Percentiles rank a stretch among this genome's conserved stretches.
Conservation (phyloP, 2,329 filamentous ascomycete genomes). For the Ophiocordyceps camponoti-leonardi region DNA sequence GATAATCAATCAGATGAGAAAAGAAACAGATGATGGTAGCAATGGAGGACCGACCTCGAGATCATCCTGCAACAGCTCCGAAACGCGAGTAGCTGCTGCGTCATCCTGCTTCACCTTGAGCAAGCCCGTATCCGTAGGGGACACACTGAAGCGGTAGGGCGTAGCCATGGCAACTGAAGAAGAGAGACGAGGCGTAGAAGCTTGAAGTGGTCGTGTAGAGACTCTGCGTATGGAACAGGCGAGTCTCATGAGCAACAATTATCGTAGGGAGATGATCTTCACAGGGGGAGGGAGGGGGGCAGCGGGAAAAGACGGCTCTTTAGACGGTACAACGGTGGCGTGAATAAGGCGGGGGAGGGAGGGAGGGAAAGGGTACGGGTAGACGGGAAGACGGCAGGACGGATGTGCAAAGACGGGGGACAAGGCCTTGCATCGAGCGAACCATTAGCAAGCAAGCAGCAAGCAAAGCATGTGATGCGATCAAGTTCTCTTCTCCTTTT, state of each 20-base stretch:
- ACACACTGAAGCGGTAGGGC: slow-evolving; percentile 28
- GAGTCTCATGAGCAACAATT: not conserved
- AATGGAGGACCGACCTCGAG: slow-evolving; percentile 30
- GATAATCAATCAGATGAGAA: not conserved
- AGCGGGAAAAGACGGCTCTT: not conserved
- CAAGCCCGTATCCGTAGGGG: slow-evolving; percentile 31
- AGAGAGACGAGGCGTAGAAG: not conserved
- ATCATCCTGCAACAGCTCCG: slow-evolving; percentile 59
- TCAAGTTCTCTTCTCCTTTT: too few relatives aligned
- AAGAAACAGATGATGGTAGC: not conserved
- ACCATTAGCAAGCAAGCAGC: too few relatives aligned
- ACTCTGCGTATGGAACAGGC: not conserved
- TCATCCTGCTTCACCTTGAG: slow-evolving; percentile 28
- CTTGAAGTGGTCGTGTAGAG: not conserved
- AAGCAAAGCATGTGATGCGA: too few relatives aligned
- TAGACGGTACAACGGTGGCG: too few relatives aligned
- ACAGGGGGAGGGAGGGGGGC: not conserved
- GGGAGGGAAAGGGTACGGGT: too few relatives aligned
- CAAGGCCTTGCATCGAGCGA: too few relatives aligned
- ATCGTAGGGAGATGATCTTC: too few relatives aligned
- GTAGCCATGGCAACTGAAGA: slow-evolving; percentile 21
- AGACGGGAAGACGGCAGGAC: too few relatives aligned
- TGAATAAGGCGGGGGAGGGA: too few relatives aligned
- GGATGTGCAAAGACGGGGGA: too few relatives aligned
- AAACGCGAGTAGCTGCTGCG: slow-evolving; percentile 43